A percentile compares a stretch with the other conserved stretches of the same genome.
phyloP scores from a whole-genome alignment of 169 alveolate species.

The Eimeria acervulina region DNA sequence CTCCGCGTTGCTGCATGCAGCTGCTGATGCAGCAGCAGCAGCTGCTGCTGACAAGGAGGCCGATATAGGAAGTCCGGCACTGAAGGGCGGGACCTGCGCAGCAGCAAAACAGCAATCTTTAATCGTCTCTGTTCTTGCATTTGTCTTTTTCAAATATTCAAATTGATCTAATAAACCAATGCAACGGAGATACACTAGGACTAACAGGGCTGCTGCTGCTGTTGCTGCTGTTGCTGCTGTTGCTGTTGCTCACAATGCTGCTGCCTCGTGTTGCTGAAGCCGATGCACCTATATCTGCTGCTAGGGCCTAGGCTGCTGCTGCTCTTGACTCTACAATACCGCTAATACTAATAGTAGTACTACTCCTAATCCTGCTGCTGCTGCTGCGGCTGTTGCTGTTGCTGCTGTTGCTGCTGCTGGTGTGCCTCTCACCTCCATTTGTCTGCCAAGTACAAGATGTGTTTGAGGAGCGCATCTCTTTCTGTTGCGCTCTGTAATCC shows the following conservation, averaged over 20 bases:
- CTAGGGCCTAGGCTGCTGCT: not conserved
- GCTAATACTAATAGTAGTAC: not conserved
- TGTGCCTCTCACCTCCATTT: constrained; percentile 47
- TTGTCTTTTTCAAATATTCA: not conserved
- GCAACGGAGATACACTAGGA: not conserved
- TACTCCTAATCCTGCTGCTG: not conserved
- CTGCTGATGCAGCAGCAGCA: constrained; percentile 61
- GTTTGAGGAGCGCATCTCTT: constrained; percentile 39
- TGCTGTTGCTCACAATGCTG: not conserved
- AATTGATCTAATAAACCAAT: not conserved
- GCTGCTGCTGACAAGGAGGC: constrained; percentile 81
- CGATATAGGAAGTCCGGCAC: constrained; percentile 78
- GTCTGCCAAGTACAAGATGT: constrained; percentile 47
- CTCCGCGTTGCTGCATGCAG: constrained; percentile 49
- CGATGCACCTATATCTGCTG: not conserved
- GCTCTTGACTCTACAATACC: not conserved
- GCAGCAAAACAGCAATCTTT: not conserved
- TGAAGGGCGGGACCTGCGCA: constrained; percentile 76
- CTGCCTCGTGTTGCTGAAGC: not conserved
- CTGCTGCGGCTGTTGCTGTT: not conserved
- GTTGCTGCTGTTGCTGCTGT: constrained; percentile 15
- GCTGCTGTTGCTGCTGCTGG: not conserved
- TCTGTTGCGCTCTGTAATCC: constrained; percentile 42
- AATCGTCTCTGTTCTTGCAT: not conserved
- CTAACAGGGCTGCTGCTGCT: not conserved